Conservation (phyloP, 805 yeast genomes). For the Debaryomyces hansenii region DNA sequence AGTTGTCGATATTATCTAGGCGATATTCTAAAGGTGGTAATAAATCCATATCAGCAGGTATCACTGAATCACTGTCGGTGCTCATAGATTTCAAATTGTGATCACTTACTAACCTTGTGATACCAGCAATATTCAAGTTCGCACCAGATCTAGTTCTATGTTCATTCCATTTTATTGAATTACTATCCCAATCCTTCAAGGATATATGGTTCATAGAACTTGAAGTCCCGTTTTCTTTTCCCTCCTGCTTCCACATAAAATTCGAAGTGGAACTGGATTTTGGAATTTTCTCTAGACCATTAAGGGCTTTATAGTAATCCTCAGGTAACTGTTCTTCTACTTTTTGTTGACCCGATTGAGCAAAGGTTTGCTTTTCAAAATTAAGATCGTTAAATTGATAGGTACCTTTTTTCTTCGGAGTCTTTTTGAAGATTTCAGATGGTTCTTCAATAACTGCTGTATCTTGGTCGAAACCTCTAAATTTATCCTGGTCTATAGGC, state of each 20-base stretch:
- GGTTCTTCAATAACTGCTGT: slow-evolving; percentile 1
- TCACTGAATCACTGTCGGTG: background rate
- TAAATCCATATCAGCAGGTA: background rate
- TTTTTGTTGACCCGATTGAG: background rate
- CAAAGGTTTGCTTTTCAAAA: background rate
- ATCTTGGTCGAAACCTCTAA: slow-evolving; percentile 26
- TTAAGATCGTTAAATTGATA: slow-evolving; percentile 3
- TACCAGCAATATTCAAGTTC: slow-evolving; percentile 16
- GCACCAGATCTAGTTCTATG: slow-evolving; percentile 21
- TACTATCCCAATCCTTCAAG: slow-evolving; percentile 32
- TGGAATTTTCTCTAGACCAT: slow-evolving; percentile 31
- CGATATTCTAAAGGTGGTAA: slow-evolving; percentile 11
- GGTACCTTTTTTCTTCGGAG: slow-evolving; percentile 5
- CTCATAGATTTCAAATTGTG: slow-evolving; percentile 9
- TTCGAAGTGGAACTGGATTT: slow-evolving; percentile 4
- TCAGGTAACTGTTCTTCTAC: slow-evolving; percentile 3
- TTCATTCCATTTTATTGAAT: slow-evolving; percentile 23
- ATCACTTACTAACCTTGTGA: slow-evolving; percentile 18
- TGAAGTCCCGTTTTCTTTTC: background rate
- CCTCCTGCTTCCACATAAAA: slow-evolving; percentile 5
- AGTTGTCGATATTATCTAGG: slow-evolving; percentile 25
- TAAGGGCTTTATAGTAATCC: slow-evolving; percentile 17
- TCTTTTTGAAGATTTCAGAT: background rate
- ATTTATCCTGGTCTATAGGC: slow-evolving; percentile 14
- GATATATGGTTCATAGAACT: slow-evolving; percentile 20